These are phyloP conservation scores for Coniella lustricola DNA, from an alignment of 2,329 filamentous ascomycete species.

Conservation along the genomic window DNA sequence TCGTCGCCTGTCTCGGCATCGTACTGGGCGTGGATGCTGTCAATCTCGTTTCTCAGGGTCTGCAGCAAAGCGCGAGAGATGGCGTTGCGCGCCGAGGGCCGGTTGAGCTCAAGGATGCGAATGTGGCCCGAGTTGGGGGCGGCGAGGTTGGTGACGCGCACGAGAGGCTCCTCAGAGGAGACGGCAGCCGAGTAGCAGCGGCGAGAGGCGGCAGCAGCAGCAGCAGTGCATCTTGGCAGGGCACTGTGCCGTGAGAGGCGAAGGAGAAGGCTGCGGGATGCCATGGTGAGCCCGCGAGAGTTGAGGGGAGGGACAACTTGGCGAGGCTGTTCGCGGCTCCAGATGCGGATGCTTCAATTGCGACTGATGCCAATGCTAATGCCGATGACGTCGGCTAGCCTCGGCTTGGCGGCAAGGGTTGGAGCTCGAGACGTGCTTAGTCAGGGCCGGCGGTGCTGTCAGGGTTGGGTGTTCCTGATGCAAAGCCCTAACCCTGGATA, in stretches of 20 bases:
- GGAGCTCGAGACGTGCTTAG: no score
- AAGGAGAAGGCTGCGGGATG: slow-evolving; percentile 2
- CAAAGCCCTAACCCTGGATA: no score
- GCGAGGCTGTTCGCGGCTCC: neutral
- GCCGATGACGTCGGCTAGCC: neutral
- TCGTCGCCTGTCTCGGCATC: slow-evolving; percentile 46
- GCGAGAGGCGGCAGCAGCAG: slow-evolving; percentile 15
- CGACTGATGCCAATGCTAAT: neutral
- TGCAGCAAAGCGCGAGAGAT: slow-evolving; percentile 73
- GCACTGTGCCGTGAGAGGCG: slow-evolving; percentile 2
- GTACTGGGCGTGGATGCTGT: slow-evolving; percentile 61
- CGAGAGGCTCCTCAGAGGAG: slow-evolving; percentile 39
- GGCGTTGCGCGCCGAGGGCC: slow-evolving; percentile 80
- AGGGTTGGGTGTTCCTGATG: no score
- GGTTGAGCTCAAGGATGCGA: slow-evolving; percentile 80
- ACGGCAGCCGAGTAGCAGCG: slow-evolving; percentile 37
- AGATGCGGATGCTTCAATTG: neutral
- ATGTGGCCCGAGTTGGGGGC: slow-evolving; percentile 78
- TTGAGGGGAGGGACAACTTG: neutral
- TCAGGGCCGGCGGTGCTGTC: no score
- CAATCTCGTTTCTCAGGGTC: slow-evolving; percentile 64
- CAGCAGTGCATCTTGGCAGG: slow-evolving; percentile 7
- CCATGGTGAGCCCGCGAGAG: neutral
- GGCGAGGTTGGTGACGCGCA: slow-evolving; percentile 68
- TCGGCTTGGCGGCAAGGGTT: neutral